Conservation (phyloP, 2,329 filamentous ascomycete genomes). For the Hyphodiscus sp. region DNA sequence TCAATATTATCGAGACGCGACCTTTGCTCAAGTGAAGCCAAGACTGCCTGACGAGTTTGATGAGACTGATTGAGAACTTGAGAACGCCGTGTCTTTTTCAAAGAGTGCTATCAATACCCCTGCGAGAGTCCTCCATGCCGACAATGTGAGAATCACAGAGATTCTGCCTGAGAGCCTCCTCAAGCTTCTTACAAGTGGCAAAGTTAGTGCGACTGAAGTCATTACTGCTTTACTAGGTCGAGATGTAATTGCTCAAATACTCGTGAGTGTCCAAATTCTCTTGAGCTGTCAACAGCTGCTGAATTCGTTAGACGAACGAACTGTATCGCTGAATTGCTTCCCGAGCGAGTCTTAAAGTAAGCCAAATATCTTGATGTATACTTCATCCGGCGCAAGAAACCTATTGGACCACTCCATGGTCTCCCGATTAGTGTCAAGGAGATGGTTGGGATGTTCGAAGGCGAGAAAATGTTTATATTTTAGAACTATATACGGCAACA, state of each 20-base stretch:
- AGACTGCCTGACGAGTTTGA: slow-evolving; percentile 25
- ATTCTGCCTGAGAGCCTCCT: slow-evolving; percentile 38
- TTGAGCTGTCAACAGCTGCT: neutral
- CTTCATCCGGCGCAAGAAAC: slow-evolving; percentile 23
- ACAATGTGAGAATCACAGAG: slow-evolving; percentile 43
- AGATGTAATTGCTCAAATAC: neutral
- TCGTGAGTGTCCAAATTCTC: neutral
- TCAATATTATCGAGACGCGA: slow-evolving; percentile 37
- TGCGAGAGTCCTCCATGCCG: slow-evolving; percentile 36
- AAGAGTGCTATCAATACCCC: slow-evolving; percentile 27
- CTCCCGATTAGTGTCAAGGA: slow-evolving; percentile 41
- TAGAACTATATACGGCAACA: slow-evolving; percentile 9
- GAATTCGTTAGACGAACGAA: slow-evolving; percentile 22
- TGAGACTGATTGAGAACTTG: slow-evolving; percentile 14
- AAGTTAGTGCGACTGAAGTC: slow-evolving; percentile 31
- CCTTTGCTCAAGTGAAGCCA: slow-evolving; percentile 31
- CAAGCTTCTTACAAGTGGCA: slow-evolving; percentile 35
- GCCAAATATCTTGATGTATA: slow-evolving; percentile 31
- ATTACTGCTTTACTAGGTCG: neutral
- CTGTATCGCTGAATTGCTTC: slow-evolving; percentile 39
- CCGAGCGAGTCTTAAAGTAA: slow-evolving; percentile 28
- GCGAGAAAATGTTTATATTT: slow-evolving; percentile 28
- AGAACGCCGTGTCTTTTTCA: neutral
- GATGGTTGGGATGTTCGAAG: slow-evolving; percentile 37
- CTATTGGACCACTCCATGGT: slow-evolving; percentile 33